phyloP scores from a whole-genome alignment of 2,329 filamentous ascomycete genomes.

The Corynespora cassiicola region DNA sequence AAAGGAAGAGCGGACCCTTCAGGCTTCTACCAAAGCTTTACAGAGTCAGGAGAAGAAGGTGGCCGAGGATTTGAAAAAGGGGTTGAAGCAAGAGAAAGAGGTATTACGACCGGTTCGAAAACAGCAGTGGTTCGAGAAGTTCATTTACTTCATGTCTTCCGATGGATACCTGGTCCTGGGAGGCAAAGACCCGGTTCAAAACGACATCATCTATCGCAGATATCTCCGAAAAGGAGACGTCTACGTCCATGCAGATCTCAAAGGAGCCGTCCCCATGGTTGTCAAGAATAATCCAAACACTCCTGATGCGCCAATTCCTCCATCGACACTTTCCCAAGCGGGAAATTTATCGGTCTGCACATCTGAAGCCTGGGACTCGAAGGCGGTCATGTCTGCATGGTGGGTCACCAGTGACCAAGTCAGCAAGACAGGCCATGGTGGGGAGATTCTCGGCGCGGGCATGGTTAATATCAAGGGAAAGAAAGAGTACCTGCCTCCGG shows the following conservation, averaged over 20 bases:
- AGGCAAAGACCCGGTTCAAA: conserved; percentile 87
- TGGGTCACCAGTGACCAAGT: conserved; percentile 94
- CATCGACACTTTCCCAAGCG: conserved; percentile 88
- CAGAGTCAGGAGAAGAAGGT: conserved; percentile 93
- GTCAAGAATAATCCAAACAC: conserved; percentile 85
- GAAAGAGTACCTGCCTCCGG: conserved; percentile 90
- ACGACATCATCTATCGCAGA: conserved; percentile 87
- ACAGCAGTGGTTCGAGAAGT: conserved; percentile 97
- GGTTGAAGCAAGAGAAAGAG: conserved; percentile 89
- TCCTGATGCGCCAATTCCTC: conserved; percentile 85
- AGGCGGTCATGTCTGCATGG: conserved; percentile 94
- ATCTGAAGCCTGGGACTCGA: conserved; percentile 93
- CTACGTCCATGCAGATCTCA: conserved; percentile 88
- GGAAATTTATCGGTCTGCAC: conserved; percentile 84
- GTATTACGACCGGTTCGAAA: conserved; percentile 81
- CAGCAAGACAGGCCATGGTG: conserved; percentile 79
- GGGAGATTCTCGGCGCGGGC: conserved; percentile 80
- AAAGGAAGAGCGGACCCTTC: conserved; percentile 86
- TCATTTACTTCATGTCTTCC: conserved; percentile 91
- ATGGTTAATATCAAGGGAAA: conserved; percentile 82
- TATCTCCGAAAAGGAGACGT: conserved; percentile 89
- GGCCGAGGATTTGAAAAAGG: conserved; percentile 81
- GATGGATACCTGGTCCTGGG: conserved; percentile 93
- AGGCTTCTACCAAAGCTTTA: conserved; percentile 81
- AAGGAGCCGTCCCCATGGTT: conserved; percentile 82